Base-by-base conservation (phyloP, 1,139 yeast genomes). In the Debaryomyces udenii region DNA sequence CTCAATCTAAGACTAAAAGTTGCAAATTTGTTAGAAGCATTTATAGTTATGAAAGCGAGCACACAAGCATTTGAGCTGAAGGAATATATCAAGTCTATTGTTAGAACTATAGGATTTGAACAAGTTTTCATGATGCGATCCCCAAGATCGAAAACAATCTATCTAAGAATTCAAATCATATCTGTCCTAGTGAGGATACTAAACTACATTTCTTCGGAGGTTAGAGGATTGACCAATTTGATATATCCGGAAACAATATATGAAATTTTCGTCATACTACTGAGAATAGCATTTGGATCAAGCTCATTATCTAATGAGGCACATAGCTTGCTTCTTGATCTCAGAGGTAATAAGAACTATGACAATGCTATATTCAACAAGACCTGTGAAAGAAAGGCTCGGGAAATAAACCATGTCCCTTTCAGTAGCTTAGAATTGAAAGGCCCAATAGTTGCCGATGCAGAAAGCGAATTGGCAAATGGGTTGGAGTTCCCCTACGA, bases 401-500 rank as follows among this genome's bases (percentile, higher is more conserved):
- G 76, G 39, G 70, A 69, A 32, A 48, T 73, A 20, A 60, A 66
- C 37, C 78, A 75, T 49, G 41, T 66, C 9, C 49, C 49, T 4
- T 41, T 40, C 18, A 38, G 28, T 20, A 31, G 41, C 23, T 20
- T 31, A 11, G 18, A 31, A n/a, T 22, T 13, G 6, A 27, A 33
- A 9, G 46, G 56, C 6, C 44, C 51, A 27, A 17, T 41, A 18
- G 46, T 61, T 35, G 69, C 71, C 4, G 63, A 62, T 31, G 51
- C 63, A 3, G 77, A 73, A 50, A 59, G 67, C 40, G 75, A 71
- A 31, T 65, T 56, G 41, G 66, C 80, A 37, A 81, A 81, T 53
- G 86, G 86, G 2, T 56, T 81, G 14, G 89, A 82, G 50, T 75
- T 79, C 46, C 76, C 80, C 3, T 84, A 83, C 57, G 84, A 80